Base-by-base conservation (phyloP, 192 early-diverging fungal species). In the Paraglomus occultum region DNA sequence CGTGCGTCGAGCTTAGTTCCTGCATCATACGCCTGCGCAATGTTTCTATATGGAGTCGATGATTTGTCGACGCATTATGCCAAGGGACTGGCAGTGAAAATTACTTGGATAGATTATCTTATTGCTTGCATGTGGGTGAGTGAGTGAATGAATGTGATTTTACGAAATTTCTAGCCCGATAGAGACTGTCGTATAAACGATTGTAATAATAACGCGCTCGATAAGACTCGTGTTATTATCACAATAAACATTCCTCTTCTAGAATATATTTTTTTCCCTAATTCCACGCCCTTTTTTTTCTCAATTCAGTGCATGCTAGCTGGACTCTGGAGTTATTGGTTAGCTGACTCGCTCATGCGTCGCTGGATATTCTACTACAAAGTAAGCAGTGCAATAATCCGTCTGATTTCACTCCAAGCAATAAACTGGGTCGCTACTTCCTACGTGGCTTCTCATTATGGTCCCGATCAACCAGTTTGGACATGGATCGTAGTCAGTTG, bases 361-460 rank as follows among this genome's bases (percentile, higher is more conserved):
- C 76, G 85, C 17, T 87, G 85, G 85, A 77, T 84, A 38, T 80
- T 79, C 67, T 79, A 82, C 70, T 87, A 87, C 48, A 81, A 87
- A 51, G 73, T 83, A 2, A 78, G 73, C 8, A 84, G 76, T 23
- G 78, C 82, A 40, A 78, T 87, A 40, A 73, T 84, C 40, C 81
- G 85, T 5, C 64, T 87, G 40, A 77, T 82, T 53, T 80, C 82
- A 6, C 74, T 87, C 17, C 81, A 74, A 43, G 75, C 76, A 38
- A 83, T 84, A 43, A 84, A 76, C 53, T 87, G 85, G 83, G 80
- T 81, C 8, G 63, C 81, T 0, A 81, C 79, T 18, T 75, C 79
- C 1, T 83, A 80, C 38, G 76, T 87, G 0, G 59, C 49, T 40
- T 79, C 78, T 40, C 76, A 74, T 51, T 84, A 81, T 74, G 85